Base-by-base conservation (phyloP, 495 filamentous ascomycete species). In the Aspergillus heteromorphus region DNA sequence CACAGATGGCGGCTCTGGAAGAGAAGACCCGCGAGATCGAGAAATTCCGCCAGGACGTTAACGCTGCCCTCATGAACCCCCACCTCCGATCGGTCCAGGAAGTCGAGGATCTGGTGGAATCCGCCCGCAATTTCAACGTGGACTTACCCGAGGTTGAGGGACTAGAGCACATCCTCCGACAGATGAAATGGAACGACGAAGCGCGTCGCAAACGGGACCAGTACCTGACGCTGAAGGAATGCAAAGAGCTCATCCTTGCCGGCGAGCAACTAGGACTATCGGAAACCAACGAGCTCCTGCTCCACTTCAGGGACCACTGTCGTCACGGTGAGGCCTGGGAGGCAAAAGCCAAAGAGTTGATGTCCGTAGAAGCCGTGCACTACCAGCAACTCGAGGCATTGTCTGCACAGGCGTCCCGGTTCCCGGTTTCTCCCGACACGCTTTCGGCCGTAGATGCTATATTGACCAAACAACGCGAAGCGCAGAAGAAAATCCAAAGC, bases 381-480 rank as follows among this genome's bases (percentile, higher is more conserved):
- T 97, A 95, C 65, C 88, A 89, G 43, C 93, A 99, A 63, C 78
- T 99, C 19, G 92, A 97, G 66, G 91, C 93, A 4, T 76, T 99
- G 27, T 92, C 90, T 1, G 77, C 79, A 17, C 86, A 88, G 65
- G 84, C 84, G n/a, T 82, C 83, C 31, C 78, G 79, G 6, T 79
- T 97, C 40, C 93, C 93, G 0, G 91, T 97, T 25, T 85, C 86
- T 1, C 72, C 84, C 6, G 87, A 92, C 30, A 97, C 91, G 0
- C 76, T 95, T 11, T 83, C 85, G 16, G 80, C 81, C 11, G 87
- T 99, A 40, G 95, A 99, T 62, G 87, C 89, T 49, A 96, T 97
- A 54, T 77, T 99, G 54, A 89, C 89, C 65, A 97, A 96, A 73
- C 93, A 99, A 66, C 87, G 95, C 45, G 93, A 97, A 66, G 91